Conservation (phyloP, 768 basidiomycete species). For the Podaxis sp. region DNA sequence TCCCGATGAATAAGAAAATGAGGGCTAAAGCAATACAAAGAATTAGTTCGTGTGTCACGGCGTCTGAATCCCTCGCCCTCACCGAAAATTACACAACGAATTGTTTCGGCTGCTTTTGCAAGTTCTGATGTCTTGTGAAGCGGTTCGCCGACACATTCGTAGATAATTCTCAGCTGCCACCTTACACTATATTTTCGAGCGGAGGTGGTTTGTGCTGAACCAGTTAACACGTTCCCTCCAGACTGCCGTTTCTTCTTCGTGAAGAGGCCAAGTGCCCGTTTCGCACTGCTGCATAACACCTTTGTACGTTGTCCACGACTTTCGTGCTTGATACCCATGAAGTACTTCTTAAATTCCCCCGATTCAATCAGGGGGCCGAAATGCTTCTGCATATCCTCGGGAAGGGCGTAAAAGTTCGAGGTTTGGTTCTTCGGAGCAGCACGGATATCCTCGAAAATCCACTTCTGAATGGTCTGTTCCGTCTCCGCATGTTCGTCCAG, state of each 20-base stretch:
- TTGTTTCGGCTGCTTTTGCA: neutral
- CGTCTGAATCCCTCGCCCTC: neutral
- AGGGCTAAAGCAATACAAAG: conserved; percentile 3
- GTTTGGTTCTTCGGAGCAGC: neutral
- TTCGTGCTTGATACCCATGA: neutral
- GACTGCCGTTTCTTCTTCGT: too few species aligned
- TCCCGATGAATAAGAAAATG: conserved; percentile 12
- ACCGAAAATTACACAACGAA: neutral
- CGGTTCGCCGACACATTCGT: neutral
- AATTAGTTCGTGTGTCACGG: neutral
- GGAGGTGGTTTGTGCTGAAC: neutral
- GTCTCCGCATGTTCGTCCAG: conserved; percentile 14
- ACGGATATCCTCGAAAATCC: conserved; percentile 8
- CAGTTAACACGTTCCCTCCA: neutral
- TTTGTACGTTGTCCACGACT: too few species aligned
- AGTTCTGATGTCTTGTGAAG: neutral
- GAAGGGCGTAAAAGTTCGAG: too few species aligned
- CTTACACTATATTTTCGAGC: neutral
- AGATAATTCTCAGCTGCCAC: neutral
- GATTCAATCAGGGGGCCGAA: neutral
- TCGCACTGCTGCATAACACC: too few species aligned
- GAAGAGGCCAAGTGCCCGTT: too few species aligned
- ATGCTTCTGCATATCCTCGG: neutral
- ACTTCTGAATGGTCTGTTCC: conserved; percentile 17
- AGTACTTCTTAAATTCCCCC: neutral